These are phyloP conservation scores for Amylostereum areolatum DNA, from an alignment of 1,284 basidiomycete genomes.

Conservation along the genomic window DNA sequence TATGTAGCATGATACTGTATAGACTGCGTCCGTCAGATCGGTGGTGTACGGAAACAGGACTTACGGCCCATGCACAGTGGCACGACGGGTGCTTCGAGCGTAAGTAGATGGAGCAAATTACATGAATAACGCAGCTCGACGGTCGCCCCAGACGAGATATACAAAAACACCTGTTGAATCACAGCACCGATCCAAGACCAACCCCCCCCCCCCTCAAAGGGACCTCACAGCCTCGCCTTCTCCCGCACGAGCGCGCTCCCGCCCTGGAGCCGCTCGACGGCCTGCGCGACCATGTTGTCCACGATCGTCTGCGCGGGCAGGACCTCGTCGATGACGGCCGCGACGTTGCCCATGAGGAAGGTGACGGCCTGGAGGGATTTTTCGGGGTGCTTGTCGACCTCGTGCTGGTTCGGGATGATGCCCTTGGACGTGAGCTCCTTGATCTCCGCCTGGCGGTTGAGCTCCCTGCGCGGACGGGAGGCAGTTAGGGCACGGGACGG, in stretches of 20 bases:
- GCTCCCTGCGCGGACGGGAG: slow-evolving; percentile 35
- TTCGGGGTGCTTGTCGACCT: slow-evolving; percentile 73
- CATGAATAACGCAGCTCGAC: too few species aligned
- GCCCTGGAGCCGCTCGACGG: slow-evolving; percentile 41
- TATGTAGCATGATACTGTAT: too few species aligned
- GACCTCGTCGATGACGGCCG: slow-evolving; percentile 69
- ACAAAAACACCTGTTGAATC: too few species aligned
- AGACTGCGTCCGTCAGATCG: too few species aligned
- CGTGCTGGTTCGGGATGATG: slow-evolving; percentile 66
- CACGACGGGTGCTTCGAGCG: too few species aligned
- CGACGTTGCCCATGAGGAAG: slow-evolving; percentile 79
- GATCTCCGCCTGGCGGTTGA: slow-evolving; percentile 69
- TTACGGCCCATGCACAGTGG: too few species aligned
- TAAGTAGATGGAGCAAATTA: too few species aligned
- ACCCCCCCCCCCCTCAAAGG: too few species aligned
- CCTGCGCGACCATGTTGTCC: slow-evolving; percentile 73
- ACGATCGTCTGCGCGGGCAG: slow-evolving; percentile 77
- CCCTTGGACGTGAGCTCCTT: slow-evolving; percentile 73
- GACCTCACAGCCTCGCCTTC: slow-evolving; percentile 40
- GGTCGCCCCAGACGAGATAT: too few species aligned
- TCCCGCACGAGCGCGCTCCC: slow-evolving; percentile 31
- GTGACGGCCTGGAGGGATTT: slow-evolving; percentile 50
- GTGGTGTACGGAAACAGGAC: too few species aligned
- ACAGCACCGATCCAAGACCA: too few species aligned
- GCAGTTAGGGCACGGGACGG: not conserved